Evolutionary conservation across 2,329 filamentous ascomycete genomes (phyloP), one percentile per base, ranked within the genome.

Genomic region (Coniochaeta sp.): DNA sequence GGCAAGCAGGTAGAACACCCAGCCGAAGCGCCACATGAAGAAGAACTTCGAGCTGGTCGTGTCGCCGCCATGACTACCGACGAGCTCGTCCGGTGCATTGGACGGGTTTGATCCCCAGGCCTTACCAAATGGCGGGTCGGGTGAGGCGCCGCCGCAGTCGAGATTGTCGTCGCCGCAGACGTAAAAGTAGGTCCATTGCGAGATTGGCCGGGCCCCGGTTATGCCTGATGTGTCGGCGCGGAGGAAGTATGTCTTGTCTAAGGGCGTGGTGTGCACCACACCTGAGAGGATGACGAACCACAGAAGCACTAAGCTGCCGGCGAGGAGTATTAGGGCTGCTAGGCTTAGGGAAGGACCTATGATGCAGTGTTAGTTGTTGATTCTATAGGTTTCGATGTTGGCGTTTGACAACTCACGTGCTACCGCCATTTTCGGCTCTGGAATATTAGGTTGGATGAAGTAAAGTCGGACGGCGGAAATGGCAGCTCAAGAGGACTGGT

Each of bases 161-260:
- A 78, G 79, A 71, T 87, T 84, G 63, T 76, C 77, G 33, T 78
- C 78, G 58, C 87, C 85, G 76, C 93, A 96, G 63, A 96, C 79
- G 73, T 90, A 88, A 80, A 96, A 95, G 76, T 89, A 96, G 38
- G 92, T 96, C 93, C 93, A 98, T 76, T 93, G 87, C 14, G 91
- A 88, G 19, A 82, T 67, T 58, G 79, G 64, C 58, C 87, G 84
- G 14, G 91, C 88, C 56, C 87, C 87, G 3, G 82, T 78, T 69
- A 96, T 92, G 69, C 81, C 85, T 34, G 77, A 78, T 0, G 93
- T 96, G 70, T 89, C 83, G 68, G 90, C 90, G 70, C 89, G 81
- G 34, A 98, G 85, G 79, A 97, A 96, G 76, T 91, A 97, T 65
- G 92, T 91, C 62, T 86, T 77, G 73, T 89, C 84, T 60, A 96